These are phyloP conservation scores for Botrytis byssoidea DNA, from an alignment of 2,329 filamentous ascomycete species.

Conservation along the genomic window DNA sequence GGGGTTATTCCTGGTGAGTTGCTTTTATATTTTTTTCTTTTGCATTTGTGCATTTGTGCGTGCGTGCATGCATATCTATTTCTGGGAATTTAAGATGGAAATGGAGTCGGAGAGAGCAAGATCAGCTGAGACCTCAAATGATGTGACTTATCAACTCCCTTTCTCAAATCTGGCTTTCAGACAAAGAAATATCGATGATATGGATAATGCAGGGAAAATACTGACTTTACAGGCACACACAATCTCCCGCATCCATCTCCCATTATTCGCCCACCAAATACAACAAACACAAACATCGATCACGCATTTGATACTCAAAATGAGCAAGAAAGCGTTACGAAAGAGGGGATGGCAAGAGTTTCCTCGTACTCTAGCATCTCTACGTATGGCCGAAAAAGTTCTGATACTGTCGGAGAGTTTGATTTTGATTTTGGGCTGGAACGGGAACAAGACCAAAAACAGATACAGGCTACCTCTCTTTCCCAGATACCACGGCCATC, in stretches of 20 bases:
- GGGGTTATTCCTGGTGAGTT: conserved; percentile 17
- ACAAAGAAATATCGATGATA: neutral
- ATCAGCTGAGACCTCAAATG: no score
- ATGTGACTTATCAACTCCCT: no score
- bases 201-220: neutral
- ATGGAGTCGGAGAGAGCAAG: no score
- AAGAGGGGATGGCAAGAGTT: neutral
- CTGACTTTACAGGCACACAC: conserved; percentile 1
- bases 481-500: neutral
- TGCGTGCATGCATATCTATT: neutral
- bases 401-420: neutral
- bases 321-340: no score
- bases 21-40: neutral
- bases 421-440: neutral
- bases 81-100: neutral
- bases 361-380: neutral
- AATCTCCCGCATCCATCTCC: neutral
- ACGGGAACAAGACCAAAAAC: neutral
- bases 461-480: neutral
- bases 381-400: no score
- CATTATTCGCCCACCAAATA: neutral
- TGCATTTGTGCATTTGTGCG: no score
- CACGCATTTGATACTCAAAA: neutral
- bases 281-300: neutral
- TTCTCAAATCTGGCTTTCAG: no score